Percentiles rank a stretch among this genome's conserved stretches.
Conservation (phyloP, 2,329 filamentous ascomycete genomes). For the Fusarium austroafricanum region DNA sequence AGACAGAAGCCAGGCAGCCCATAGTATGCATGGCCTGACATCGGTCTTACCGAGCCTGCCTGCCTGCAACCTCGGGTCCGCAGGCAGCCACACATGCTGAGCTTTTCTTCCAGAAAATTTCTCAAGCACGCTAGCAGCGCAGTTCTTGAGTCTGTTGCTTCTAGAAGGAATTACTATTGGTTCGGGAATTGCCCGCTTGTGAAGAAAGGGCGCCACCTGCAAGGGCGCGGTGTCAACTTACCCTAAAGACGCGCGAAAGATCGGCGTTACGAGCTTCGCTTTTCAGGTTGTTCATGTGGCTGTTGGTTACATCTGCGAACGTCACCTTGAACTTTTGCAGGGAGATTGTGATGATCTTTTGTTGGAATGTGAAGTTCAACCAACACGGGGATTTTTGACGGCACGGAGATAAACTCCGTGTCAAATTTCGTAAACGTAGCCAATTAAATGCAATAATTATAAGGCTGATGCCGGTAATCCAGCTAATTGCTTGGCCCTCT, state of each 20-base stretch:
- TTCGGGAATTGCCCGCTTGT: neutral
- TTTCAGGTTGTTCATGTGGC: neutral
- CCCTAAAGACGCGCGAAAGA: slow-evolving; percentile 6
- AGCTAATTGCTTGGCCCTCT: slow-evolving; percentile 2
- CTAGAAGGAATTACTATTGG: slow-evolving; percentile 19
- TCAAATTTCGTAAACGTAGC: neutral
- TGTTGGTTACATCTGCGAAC: neutral
- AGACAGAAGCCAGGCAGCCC: too few relatives aligned
- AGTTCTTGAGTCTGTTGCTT: neutral
- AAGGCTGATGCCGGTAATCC: slow-evolving; percentile 4
- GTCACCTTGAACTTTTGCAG: neutral
- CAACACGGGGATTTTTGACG: neutral
- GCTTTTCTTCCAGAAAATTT: slow-evolving; percentile 7
- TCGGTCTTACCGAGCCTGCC: slow-evolving; percentile 15
- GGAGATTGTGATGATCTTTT: neutral
- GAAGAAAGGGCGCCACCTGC: neutral
- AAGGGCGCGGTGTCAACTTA: slow-evolving; percentile 14
- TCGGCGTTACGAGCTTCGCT: neutral
- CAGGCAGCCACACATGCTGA: neutral
- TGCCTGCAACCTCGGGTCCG: slow-evolving; percentile 27
- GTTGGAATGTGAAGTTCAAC: neutral
- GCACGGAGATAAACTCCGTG: neutral
- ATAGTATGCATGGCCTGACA: slow-evolving; percentile 13
- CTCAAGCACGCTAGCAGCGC: slow-evolving; percentile 5
- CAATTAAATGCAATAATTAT: neutral